Percentiles rank a stretch among this genome's conserved stretches.
These are phyloP conservation scores for Pleurotus salmoneostramineus DNA, from an alignment of 768 basidiomycete genomes.

Conservation along the genomic window DNA sequence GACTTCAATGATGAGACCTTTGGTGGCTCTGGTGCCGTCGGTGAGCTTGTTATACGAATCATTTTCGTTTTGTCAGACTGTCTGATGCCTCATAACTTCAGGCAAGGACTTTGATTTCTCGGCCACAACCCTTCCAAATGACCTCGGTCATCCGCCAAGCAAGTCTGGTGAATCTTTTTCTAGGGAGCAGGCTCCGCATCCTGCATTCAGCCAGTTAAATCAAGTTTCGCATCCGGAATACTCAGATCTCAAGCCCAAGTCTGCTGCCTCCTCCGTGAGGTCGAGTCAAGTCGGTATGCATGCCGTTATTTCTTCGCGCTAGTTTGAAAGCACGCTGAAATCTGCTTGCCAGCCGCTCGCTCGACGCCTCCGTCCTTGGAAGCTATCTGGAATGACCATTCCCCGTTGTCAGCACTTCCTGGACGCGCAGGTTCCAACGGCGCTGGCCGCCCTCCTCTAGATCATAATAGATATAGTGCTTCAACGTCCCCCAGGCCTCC, in stretches of 20 bases:
- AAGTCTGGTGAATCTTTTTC: slow-evolving; percentile 13
- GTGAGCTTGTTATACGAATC: slow-evolving; percentile 42
- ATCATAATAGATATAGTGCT: slow-evolving; percentile 27
- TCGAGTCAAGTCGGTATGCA: slow-evolving; percentile 21
- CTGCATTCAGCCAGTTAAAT: slow-evolving; percentile 8
- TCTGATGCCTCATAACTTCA: slow-evolving; percentile 24
- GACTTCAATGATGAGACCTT: slow-evolving; percentile 98
- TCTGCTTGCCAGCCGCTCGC: slow-evolving; percentile 28
- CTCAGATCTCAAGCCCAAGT: slow-evolving; percentile 9
- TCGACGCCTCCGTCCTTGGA: slow-evolving; percentile 51
- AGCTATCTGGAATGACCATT: slow-evolving; percentile 81
- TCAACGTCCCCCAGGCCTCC: slow-evolving; percentile 18
- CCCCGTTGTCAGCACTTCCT: slow-evolving; percentile 67
- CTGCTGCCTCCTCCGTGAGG: slow-evolving; percentile 14
- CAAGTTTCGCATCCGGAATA: slow-evolving; percentile 6
- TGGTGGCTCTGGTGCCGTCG: slow-evolving; percentile 64
- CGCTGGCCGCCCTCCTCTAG: slow-evolving; percentile 31
- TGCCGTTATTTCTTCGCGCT: slow-evolving; percentile 8
- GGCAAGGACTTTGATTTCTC: slow-evolving; percentile 94
- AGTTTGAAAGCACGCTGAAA: neutral
- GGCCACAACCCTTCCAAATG: slow-evolving; percentile 31
- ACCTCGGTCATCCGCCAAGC: slow-evolving; percentile 17
- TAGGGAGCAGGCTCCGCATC: slow-evolving; percentile 20
- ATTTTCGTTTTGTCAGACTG: slow-evolving; percentile 5
- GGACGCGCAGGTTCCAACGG: slow-evolving; percentile 39